Evolutionary conservation across 2,329 filamentous ascomycete genomes (phyloP).

Genomic region (Bipolaris zeicola): DNA sequence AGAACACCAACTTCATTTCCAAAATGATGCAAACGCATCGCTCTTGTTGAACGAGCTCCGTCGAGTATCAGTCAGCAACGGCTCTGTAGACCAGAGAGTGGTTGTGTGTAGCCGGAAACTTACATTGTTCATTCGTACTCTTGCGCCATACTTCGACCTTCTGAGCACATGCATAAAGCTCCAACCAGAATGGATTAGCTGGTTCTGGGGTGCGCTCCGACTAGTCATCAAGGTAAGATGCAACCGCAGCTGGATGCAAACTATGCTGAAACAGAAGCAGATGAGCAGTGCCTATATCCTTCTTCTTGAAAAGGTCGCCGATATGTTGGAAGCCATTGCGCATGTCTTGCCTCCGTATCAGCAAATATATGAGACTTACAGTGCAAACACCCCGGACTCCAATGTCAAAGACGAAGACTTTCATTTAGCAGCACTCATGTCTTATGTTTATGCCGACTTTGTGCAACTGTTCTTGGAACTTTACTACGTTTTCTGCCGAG

Average conservation of each 20-base stretch:
- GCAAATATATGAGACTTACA: conserved; percentile 25
- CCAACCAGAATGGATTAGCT: conserved; percentile 27
- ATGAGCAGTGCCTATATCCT: conserved; percentile 25
- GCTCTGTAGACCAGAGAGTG: conserved; percentile 17
- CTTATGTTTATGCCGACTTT: conserved; percentile 36
- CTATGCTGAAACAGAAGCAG: conserved; percentile 15
- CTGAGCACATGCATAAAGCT: conserved; percentile 25
- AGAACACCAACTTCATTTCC: conserved; percentile 22
- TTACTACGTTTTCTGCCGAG: conserved; percentile 35
- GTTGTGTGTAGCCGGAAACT: conserved; percentile 27
- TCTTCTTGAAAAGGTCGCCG: conserved; percentile 33
- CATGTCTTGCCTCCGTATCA: conserved; percentile 31
- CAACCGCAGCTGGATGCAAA: not conserved
- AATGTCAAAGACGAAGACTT: conserved; percentile 13
- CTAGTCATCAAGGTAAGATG: conserved; percentile 32
- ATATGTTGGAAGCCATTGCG: conserved; percentile 33
- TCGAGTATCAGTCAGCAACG: conserved; percentile 11
- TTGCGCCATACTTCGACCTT: conserved; percentile 37
- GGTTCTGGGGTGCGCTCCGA: conserved; percentile 32
- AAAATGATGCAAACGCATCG: conserved; percentile 17
- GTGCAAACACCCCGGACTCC: conserved; percentile 9
- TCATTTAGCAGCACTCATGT: conserved; percentile 26
- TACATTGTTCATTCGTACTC: conserved; percentile 25
- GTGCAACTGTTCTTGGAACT: conserved; percentile 33
- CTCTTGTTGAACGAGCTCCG: conserved; percentile 29